Evolutionary conservation across 345 rosid species (phyloP), one percentile per base, ranked within the genome.

Genomic region (Citrus medica): DNA sequence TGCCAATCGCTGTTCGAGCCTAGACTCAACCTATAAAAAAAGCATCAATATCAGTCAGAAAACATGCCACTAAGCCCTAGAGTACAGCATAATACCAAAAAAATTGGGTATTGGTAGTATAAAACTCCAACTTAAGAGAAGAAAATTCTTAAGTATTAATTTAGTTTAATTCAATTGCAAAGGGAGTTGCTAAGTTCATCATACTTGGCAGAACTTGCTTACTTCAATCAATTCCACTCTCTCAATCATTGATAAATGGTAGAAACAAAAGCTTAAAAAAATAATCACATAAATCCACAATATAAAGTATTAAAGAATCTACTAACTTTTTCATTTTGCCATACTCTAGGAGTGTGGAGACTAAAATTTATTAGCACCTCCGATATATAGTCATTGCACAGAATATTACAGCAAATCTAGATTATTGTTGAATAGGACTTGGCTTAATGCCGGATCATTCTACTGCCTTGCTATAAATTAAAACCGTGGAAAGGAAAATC

Each of bases 1-100:
- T 3, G 91, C 90, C 67, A 95, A 65, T 79, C 89, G 90, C 73
- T 77, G 92, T 80, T 95, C 97, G 25, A 95, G 89, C 83, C 87
- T 87, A 35, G 82, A 79, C 87, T 93, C 98, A 60, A 93, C 93
- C 99, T 95, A 33, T 6, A 30, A 7, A 71, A 27, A 42, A 48
- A 78, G 32, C 21, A 64, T 69, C 21, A 13, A 28, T 4, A 7
- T 61, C 40, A 71, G 19, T 25, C 35, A 9, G 12, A 13, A 65
- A 65, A 65, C 1, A 65, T 8, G 42, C 27, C 53, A 35, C 16
- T 5, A 35, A 16, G 8, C 7, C 51, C 25, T n/a, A 35, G 3
- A 73, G 32, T 24, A 33, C 66, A 58, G 19, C 5, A 55, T 32
- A 58, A 63, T 46, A 51, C 37, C 35, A 21, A 8, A 2, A 21